Base-by-base conservation (phyloP, 2,329 filamentous ascomycete genomes). In the Herpotrichia juniperi region DNA sequence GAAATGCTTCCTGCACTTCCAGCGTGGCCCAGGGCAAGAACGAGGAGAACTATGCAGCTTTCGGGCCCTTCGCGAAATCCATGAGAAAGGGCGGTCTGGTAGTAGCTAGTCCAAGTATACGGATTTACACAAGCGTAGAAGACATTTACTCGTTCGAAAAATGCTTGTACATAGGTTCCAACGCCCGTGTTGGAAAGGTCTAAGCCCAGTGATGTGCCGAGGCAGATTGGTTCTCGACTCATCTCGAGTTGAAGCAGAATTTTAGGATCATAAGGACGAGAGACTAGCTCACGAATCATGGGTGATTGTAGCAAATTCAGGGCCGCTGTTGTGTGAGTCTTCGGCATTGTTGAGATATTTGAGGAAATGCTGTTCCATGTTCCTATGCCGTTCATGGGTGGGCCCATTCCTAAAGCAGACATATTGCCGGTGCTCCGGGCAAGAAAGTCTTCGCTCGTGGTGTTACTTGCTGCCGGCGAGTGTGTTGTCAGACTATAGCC, bases 91-190 rank as follows among this genome's bases (percentile, higher is more conserved):
- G 90, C 90, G 4, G 83, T 88, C 24, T 87, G 84, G 68, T 93
- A 93, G 68, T 91, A 87, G 53, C 81, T 85, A 35, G 83, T 81
- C 90, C 90, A 94, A 1, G 86, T 89, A 70, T 90, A 90, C 1
- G 90, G 90, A 67, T 92, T 93, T 28, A 94, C 89, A 62, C 89
- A 91, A 9, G 90, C 90, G 64, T 93, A 93, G 88, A 90, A 93
- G 2, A 92, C 82, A 59, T 93, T 93, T 53, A 92, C 90, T 35
- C 87, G 82, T 51, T 89, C 86, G 65, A 93, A 94, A 71, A 91
- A 93, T 1, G 90, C 87, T 66, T 89, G 86, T 34, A 91, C 87
- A 69, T 92, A 93, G 3, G 86, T 82, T 42, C 86, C 82, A 40
- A 40, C 37, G n/a, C 37, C 37, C 1, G 87, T 89, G 67, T 91